phyloP scores from a whole-genome alignment of 1,139 yeast species.

The Taphrina populina region DNA sequence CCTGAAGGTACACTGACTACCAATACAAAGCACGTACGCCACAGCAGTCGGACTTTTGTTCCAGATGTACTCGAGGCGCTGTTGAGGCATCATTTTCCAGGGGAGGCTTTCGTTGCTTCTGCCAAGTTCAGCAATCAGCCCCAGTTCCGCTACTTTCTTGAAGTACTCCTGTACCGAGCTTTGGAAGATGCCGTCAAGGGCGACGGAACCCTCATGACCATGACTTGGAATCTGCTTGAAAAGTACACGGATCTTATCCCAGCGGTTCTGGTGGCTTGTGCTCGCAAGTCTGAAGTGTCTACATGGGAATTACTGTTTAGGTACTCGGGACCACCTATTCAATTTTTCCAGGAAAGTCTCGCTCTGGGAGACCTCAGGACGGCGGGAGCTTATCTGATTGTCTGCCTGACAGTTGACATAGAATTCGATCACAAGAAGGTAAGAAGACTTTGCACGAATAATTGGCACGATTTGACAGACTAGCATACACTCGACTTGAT shows the following conservation, averaged over 20 bases:
- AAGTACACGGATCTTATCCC: conserved; percentile 8
- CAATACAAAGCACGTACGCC: background rate
- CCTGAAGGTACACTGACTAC: background rate
- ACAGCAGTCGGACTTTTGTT: background rate
- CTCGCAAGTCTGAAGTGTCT: conserved; percentile 65
- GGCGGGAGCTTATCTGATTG: conserved; percentile 49
- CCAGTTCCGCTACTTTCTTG: conserved; percentile 54
- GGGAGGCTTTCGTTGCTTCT: conserved; percentile 9
- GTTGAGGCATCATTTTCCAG: background rate
- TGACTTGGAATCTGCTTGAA: conserved; percentile 15
- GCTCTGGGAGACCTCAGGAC: conserved; percentile 46
- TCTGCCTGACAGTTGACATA: conserved; percentile 44
- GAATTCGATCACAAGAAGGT: conserved; percentile 40
- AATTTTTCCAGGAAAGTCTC: conserved; percentile 47
- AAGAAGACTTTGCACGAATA: conserved; percentile 44
- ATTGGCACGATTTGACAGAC: conserved; percentile 46
- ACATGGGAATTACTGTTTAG: conserved; percentile 60
- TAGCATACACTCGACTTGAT: conserved; percentile 47
- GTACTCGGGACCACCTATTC: conserved; percentile 47
- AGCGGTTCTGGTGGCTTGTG: conserved; percentile 55
- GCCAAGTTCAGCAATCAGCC: background rate
- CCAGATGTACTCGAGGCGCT: conserved; percentile 6
- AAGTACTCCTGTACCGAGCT: conserved; percentile 49
- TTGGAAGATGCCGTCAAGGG: conserved; percentile 42
- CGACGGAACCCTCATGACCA: background rate